phyloP scores from a whole-genome alignment of 1,284 basidiomycete genomes.

The Golubevia sp. region DNA sequence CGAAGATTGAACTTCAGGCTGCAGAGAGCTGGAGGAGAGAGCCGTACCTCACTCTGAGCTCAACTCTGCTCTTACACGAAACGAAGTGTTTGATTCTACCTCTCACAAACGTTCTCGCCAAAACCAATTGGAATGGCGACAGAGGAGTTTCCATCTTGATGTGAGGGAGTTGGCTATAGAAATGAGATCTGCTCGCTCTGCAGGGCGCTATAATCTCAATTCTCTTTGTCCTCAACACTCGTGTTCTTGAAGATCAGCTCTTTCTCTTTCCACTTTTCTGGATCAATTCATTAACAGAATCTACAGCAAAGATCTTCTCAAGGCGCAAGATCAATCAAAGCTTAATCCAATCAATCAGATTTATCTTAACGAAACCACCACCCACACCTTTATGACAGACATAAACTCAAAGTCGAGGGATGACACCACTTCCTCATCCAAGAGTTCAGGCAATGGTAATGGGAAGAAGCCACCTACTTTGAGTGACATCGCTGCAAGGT shows the following conservation, averaged over 20 bases:
- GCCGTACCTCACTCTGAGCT: no score
- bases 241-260: slow-evolving; percentile 2
- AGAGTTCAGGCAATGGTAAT: neutral
- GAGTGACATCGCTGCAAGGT: slow-evolving; percentile 35
- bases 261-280: neutral
- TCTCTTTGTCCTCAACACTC: neutral
- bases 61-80: no score
- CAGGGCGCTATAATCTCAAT: no score
- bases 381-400: no score
- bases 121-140: no score
- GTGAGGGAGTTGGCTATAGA: no score
- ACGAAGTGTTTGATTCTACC: no score
- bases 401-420: neutral
- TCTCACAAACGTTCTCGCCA: no score
- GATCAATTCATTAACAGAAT: neutral
- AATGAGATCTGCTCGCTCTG: no score
- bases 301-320: neutral
- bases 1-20: no score
- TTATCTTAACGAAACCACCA: slow-evolving; percentile 3
- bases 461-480: slow-evolving; percentile 26
- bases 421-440: neutral
- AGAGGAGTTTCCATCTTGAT: no score
- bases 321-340: neutral
- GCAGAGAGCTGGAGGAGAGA: no score
- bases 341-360: slow-evolving; percentile 3